Base-by-base conservation (phyloP, 768 basidiomycete species). In the Neoboletus brunneissimus region DNA sequence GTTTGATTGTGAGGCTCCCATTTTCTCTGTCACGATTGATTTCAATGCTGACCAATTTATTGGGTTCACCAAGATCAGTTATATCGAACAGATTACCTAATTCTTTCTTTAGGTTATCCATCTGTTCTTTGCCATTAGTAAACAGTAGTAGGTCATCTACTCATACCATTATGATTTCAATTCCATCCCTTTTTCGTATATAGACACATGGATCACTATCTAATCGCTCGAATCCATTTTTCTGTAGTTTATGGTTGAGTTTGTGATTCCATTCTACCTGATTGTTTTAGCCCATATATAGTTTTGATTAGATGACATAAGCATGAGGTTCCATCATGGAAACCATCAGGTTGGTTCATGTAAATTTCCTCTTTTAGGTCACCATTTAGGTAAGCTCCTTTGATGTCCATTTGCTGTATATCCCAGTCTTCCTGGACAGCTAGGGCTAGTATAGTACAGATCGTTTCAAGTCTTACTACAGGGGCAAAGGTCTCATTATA, bases 401-500 rank as follows among this genome's bases (percentile, higher is more conserved):
- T 65, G 0, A 75, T 53, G 16, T 76, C 72, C 48, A 75, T 64
- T 22, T 66, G 64, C 2, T 65, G 58, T 0, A 73, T 54, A 16
- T 73, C 66, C 60, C 64, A 69, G 16, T 70, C 53, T 2, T 70
- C 41, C 0, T 31, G 1, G 0, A 61, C 56, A 0, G 68, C 67
- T 25, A 25, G 0, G 64, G 69, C 69, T 9, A 75, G 23, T 10
- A 73, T 56, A 0, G 63, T 29, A 0, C 63, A 29, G 5, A 75
- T 58, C 0, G 66, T 63, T 8, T 68, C 51, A 0, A 71, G 57
- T 10, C 54, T 22, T 0, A 72, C 67, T 0, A 73, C 67, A 0
- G 69, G 73, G 2, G 73, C 48, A 43, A 67, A 76, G 0, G 70
- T 77, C 25, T 75, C 68, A 27, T 65, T 63, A 50, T 67, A 79